Conservation (phyloP, 1,139 yeast genomes). For the Magnusiomyces ingens region DNA sequence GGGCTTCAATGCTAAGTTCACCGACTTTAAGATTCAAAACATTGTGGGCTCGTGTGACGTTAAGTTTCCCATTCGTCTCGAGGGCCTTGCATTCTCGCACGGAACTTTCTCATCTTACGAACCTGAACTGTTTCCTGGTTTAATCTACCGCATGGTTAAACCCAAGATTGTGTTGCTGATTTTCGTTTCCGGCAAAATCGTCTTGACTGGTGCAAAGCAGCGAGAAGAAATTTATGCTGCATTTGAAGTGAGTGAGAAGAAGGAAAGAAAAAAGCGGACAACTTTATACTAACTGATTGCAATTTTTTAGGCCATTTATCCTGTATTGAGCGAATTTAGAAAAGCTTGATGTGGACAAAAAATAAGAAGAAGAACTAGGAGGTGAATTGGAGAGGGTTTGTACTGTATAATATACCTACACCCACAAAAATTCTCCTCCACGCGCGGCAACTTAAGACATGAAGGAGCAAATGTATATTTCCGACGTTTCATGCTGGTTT, state of each 20-base stretch:
- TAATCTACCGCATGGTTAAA: constrained; percentile 98
- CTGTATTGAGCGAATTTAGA: constrained; percentile 96
- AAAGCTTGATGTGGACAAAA: constrained; percentile 44
- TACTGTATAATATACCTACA: no score
- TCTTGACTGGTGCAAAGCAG: constrained; percentile 97
- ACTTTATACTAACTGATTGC: no score
- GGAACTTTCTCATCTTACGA: constrained; percentile 98
- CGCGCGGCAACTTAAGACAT: no score
- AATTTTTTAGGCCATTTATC: constrained; percentile 61
- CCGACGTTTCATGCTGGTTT: background rate
- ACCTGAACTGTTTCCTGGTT: constrained; percentile 97
- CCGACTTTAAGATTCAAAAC: constrained; percentile 95
- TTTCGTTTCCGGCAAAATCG: constrained; percentile 96
- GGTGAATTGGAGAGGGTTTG: background rate
- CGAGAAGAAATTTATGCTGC: constrained; percentile 98
- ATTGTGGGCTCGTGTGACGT: constrained; percentile 97
- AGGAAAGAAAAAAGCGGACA: no score
- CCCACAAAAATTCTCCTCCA: no score
- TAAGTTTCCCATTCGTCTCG: constrained; percentile 92
- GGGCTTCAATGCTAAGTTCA: constrained; percentile 86
- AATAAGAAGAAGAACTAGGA: background rate
- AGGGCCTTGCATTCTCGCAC: constrained; percentile 96
- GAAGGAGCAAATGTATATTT: background rate
- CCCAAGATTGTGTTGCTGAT: constrained; percentile 94
- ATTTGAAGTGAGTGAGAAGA: constrained; percentile 48